Evolutionary conservation across 2,329 filamentous ascomycete species (phyloP), one percentile per base, ranked within the genome.

Genomic region (Ceratocystis destructans): DNA sequence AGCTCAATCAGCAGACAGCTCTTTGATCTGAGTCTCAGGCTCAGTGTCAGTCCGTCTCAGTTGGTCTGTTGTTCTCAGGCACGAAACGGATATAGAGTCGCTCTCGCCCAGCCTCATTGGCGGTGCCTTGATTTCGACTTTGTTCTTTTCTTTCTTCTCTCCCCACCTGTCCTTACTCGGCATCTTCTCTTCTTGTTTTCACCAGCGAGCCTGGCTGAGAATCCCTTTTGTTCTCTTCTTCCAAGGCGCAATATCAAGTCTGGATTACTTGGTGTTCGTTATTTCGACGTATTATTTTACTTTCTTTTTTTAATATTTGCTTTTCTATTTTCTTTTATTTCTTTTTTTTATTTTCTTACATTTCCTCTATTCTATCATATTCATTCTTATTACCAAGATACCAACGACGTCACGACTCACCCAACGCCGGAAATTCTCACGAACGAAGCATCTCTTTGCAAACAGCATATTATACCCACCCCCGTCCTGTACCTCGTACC

Each of bases 171-270:
- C 46, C 50, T 69, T 69, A 61, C 66, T 65, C 65, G 72, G 70
- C 70, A 72, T 69, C 73, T 73, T 72, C 69, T 69, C 70, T 66
- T 64, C 50, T 50, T 48, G 63, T 68, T 64, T 41, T 62, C 71
- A 70, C 72, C 74, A 75, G 78, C 81, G 75, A 80, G 82, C 81
- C 79, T 77, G 82, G 72, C 68, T 69, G 72, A 71, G 73, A 67
- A 68, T 57, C 63, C 68, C 70, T 70, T 67, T 62, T 62, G 61
- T 67, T 70, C 62, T 64, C 62, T 63, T 61, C 67, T 69, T 67
- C 66, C 31, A 62, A 55, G 46, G 61, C 53, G 53, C 50, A 46
- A 37, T 41, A 50, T 65, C 68, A 46, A 53, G 66, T 69, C 65
- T 68, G 67, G 63, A 69, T 67, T 61, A 66, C 66, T 67, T 65